Conservation (phyloP, 306 rosid species). For the Acmispon strigosus region DNA sequence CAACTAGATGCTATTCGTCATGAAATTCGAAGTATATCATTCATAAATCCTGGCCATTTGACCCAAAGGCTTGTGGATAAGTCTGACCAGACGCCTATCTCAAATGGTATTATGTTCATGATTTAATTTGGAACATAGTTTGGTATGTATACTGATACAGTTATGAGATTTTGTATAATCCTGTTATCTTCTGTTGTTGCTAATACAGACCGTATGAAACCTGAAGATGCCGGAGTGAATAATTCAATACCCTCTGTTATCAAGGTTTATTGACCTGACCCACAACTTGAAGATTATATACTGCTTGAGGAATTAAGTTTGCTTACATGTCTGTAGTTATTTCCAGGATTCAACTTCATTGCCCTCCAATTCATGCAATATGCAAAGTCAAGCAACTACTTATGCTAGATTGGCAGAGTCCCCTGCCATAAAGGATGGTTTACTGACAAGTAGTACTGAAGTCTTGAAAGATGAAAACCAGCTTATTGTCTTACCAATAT, state of each 20-base stretch:
- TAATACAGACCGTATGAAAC: conserved; percentile 17
- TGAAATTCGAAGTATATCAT: conserved; percentile 64
- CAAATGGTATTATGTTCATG: conserved; percentile 25
- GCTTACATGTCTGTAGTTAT: background rate
- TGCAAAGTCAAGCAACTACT: conserved; percentile 66
- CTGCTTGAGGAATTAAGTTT: conserved; percentile 11
- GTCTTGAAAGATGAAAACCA: conserved; percentile 31
- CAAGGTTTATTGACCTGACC: conserved; percentile 21
- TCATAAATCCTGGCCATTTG: conserved; percentile 65
- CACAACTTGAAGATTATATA: conserved; percentile 11
- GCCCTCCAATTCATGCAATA: conserved; percentile 31
- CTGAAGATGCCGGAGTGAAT: conserved; percentile 18
- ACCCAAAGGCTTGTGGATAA: conserved; percentile 55
- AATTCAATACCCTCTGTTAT: background rate
- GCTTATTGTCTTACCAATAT: conserved; percentile 54
- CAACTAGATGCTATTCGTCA: conserved; percentile 81
- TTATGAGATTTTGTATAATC: conserved; percentile 13
- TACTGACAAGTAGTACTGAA: conserved; percentile 23
- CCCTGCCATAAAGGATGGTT: conserved; percentile 34
- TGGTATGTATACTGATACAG: background rate
- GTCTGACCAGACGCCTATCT: conserved; percentile 23
- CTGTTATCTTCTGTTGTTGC: background rate
- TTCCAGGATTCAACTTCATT: conserved; percentile 34
- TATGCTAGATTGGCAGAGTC: conserved; percentile 75
- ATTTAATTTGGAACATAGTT: background rate